Base-by-base conservation (phyloP, 768 basidiomycete species). In the Termitomyces sp. region DNA sequence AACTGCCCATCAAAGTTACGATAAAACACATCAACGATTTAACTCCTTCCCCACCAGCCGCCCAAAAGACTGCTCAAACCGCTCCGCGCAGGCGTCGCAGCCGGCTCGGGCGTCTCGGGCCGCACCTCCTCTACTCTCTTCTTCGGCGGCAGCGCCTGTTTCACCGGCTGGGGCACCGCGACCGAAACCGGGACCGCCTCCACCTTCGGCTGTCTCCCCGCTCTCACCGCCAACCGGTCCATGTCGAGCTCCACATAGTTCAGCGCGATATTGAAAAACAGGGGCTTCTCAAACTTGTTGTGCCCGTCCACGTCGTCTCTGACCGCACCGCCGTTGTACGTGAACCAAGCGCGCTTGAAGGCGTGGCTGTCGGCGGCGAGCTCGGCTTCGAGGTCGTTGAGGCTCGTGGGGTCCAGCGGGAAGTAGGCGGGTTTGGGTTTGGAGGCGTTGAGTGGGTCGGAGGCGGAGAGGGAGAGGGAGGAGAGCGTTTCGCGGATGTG, bases 211-310 rank as follows among this genome's bases (percentile, higher is more conserved):
- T 32, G 69, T 73, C 85, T 86, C 1, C 93, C 93, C 3, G 87
- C 90, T 18, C 88, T 77, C 58, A 79, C 81, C 65, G 84, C 73
- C 58, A 97, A 71, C 52, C 82, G 74, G 46, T 91, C 88, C 85
- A 94, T 87, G 65, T 94, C 90, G 58, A 94, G 71, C 61, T 90
- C 84, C 55, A 92, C 86, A 67, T 96, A 97, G 72, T 96, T 97
- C 65, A 94, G 84, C 18, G 93, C 94, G 60, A 93, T 89, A 68
- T 97, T 92, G 72, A 95, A 97, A 77, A 98, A 97, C 42, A 93
- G 66, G 16, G 92, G 92, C 68, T 96, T 96, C 75, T 87, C 86
- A 66, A 86, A 76, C 40, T 76, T 48, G 12, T 20, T 48, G 14
- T 22, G 45, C 70, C 64, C 79, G 77, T 50, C 75, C 67, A 49